These are phyloP conservation scores for Edaphochlamys debaryana DNA, from an alignment of 139 green algal species.

Conservation along the genomic window DNA sequence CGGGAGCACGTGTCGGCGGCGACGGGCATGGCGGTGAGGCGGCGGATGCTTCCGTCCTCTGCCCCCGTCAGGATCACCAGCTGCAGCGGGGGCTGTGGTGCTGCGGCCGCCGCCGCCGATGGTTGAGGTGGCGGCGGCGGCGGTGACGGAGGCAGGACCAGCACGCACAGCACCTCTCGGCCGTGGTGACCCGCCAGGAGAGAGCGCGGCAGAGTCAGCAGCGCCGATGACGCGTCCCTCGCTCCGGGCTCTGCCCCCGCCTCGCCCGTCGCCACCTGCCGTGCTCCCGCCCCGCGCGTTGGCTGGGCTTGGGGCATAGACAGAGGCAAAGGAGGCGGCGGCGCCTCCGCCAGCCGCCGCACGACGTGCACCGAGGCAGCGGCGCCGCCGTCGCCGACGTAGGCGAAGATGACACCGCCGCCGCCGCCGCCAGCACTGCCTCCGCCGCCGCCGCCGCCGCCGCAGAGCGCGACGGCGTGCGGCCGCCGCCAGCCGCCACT, in stretches of 20 bases:
- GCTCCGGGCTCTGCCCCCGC: background rate
- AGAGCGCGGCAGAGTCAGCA: background rate
- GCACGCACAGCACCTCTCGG: conserved; percentile 10
- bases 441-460: background rate
- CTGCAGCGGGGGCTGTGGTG: background rate
- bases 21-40: background rate
- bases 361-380: background rate
- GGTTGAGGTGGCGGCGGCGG: background rate
- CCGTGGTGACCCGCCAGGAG: conserved; percentile 29
- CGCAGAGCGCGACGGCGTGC: background rate
- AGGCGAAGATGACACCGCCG: conserved; percentile 1
- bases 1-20: background rate
- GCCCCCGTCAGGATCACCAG: conserved; percentile 21
- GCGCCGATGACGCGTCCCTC: background rate
- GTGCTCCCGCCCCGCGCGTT: background rate
- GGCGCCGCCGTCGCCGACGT: background rate
- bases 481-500: conserved; percentile 24
- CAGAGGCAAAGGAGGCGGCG: background rate
- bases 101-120: background rate
- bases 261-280: no score
- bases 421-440: background rate
- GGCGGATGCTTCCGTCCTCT: conserved; percentile 29
- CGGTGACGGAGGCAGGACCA: background rate
- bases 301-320: background rate
- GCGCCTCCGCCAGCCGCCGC: background rate